Evolutionary conservation across 306 rosid genomes (phyloP).

Genomic region (Fragaria iinumae): DNA sequence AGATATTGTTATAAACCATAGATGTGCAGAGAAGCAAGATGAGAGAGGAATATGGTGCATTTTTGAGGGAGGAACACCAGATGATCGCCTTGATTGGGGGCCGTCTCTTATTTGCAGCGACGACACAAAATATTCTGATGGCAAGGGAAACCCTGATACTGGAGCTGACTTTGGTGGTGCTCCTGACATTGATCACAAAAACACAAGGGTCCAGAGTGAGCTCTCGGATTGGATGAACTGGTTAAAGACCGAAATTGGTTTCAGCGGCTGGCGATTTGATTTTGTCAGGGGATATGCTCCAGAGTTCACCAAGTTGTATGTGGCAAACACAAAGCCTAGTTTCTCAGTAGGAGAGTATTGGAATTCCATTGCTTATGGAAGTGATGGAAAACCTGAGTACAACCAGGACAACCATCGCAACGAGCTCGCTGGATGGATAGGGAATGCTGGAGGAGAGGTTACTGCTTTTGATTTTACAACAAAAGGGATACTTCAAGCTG

Average conservation of each 20-base stretch:
- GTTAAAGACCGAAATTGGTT: conserved; percentile 57
- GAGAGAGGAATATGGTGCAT: conserved; percentile 63
- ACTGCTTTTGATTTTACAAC: conserved; percentile 48
- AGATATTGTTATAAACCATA: conserved; percentile 86
- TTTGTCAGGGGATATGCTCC: conserved; percentile 71
- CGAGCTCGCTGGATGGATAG: conserved; percentile 34
- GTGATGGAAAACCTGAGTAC: conserved; percentile 22
- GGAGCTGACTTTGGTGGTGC: conserved; percentile 30
- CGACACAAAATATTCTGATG: conserved; percentile 65
- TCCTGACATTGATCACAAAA: conserved; percentile 71
- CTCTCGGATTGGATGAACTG: conserved; percentile 78
- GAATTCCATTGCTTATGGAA: conserved; percentile 37
- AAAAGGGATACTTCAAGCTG: conserved; percentile 36
- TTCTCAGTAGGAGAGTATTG: conserved; percentile 82
- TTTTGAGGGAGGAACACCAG: conserved; percentile 78
- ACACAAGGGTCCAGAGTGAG: conserved; percentile 66
- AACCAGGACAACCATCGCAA: conserved; percentile 37
- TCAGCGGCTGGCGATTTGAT: conserved; percentile 66
- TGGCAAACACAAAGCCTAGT: conserved; percentile 57
- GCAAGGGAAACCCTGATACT: conserved; percentile 64
- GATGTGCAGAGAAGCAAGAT: conserved; percentile 69
- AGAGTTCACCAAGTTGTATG: conserved; percentile 42
- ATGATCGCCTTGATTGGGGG: conserved; percentile 72
- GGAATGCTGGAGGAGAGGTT: conserved; percentile 33
- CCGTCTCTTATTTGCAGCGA: conserved; percentile 67